Base-by-base conservation (phyloP, 2,329 filamentous ascomycete genomes). In the Fusarium sororula region DNA sequence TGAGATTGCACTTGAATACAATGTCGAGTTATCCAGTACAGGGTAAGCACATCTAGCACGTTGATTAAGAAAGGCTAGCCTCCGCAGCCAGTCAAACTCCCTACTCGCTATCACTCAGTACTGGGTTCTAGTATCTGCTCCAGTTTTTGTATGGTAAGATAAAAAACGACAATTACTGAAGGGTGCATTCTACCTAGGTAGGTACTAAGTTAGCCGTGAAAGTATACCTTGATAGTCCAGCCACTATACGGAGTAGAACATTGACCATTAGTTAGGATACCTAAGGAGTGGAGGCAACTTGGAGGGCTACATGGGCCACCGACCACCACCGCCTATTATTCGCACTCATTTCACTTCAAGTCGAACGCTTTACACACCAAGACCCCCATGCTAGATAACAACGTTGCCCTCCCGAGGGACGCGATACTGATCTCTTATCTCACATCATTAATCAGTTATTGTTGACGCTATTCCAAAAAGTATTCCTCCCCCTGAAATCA, bases 401-500 rank as follows among this genome's bases (percentile, higher is more conserved):
- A 28, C 11, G 15, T 30, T 41, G 37, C 37, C 24, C 10, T 28
- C 35, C 13, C 13, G 15, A 38, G 51, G 24, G 17, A 51, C 32
- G 35, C n/a, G 15, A 26, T 30, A 15, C 24, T 20, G 35, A 38
- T 17, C 10, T 15, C 11, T 41, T 20, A 41, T 59, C 54, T 28
- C 28, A 41, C 30, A 48, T 37, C 55, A 22, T 45, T 15, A 20
- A 38, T 30, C 44, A 41, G n/a, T 30, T 17, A 47, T 11, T 14
- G 30, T 39, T 50, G 42, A 56, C 48, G 45, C 35, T 53, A 48
- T 53, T 32, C 39, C 22, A 45, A 41, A 44, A 60, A 41, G 17
- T 22, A 55, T 45, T 17, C 28, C 44, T 56, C 55, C 66, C 67
- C 67, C 66, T 70, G 66, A 70, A 70, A 66, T 45, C 45, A 55